Percentiles rank a stretch among this genome's conserved stretches.
Evolutionary conservation across 208 protist species (phyloP).

Genomic region (Leishmania tarentolae): DNA sequence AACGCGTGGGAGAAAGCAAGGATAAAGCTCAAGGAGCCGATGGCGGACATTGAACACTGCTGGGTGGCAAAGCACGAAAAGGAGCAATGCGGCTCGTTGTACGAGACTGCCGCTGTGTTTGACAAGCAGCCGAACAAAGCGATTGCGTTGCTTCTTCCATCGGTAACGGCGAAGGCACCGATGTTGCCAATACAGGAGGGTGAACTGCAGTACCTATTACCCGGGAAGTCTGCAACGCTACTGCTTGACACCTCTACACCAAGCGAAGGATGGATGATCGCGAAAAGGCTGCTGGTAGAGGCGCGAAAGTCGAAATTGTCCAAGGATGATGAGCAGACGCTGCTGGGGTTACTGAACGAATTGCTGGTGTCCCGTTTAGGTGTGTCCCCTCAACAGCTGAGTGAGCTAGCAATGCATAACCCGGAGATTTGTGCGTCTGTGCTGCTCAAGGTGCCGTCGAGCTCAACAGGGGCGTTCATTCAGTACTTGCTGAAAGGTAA

Average conservation of each 20-base stretch:
- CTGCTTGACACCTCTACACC: slow-evolving; percentile 43
- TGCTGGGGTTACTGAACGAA: slow-evolving; percentile 42
- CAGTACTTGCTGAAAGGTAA: slow-evolving; percentile 53
- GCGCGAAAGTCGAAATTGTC: slow-evolving; percentile 35
- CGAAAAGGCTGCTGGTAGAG: slow-evolving; percentile 38
- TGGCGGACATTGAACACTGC: slow-evolving; percentile 61
- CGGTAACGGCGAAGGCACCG: slow-evolving; percentile 47
- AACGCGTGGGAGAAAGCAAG: slow-evolving; percentile 60
- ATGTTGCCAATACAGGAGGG: slow-evolving; percentile 48
- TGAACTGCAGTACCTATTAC: slow-evolving; percentile 62
- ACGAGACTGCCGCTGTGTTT: slow-evolving; percentile 46
- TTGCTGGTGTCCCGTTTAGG: slow-evolving; percentile 44
- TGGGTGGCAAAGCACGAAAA: slow-evolving; percentile 61
- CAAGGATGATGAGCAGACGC: slow-evolving; percentile 41
- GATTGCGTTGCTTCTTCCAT: slow-evolving; percentile 38
- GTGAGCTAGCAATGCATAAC: slow-evolving; percentile 52
- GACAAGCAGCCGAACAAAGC: slow-evolving; percentile 29
- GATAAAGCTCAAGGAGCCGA: slow-evolving; percentile 56
- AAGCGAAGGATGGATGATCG: slow-evolving; percentile 42
- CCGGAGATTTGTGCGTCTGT: slow-evolving; percentile 57
- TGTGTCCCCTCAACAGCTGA: slow-evolving; percentile 40
- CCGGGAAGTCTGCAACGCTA: slow-evolving; percentile 42
- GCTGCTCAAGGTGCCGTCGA: slow-evolving; percentile 44
- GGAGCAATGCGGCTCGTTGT: slow-evolving; percentile 39
- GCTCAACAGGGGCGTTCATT: slow-evolving; percentile 39